phyloP scores from a whole-genome alignment of 495 filamentous ascomycete species.

The Aspergillus ostianus region DNA sequence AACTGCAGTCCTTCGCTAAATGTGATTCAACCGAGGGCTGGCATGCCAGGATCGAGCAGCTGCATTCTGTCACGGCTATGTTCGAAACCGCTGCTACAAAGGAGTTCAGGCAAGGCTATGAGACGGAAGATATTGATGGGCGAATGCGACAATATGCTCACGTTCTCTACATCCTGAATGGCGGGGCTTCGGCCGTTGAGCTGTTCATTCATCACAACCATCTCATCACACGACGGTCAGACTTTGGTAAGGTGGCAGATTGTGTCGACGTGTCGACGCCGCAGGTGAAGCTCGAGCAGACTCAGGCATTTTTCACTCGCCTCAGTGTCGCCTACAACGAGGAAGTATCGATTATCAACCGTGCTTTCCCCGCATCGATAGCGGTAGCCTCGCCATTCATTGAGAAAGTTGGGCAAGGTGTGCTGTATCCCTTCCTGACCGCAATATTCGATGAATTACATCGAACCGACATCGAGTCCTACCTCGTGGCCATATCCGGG shows the following conservation, averaged over 20 bases:
- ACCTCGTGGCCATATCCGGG: conserved; percentile 81
- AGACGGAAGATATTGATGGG: conserved; percentile 85
- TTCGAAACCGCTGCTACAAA: conserved; percentile 88
- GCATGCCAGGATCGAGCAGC: conserved; percentile 62
- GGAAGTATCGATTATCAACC: conserved; percentile 77
- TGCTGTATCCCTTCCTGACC: conserved; percentile 83
- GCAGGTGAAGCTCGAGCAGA: conserved; percentile 69
- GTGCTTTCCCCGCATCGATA: conserved; percentile 76
- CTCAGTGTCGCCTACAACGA: conserved; percentile 76
- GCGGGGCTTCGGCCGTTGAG: conserved; percentile 73
- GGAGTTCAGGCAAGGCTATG: conserved; percentile 90
- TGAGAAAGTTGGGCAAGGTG: conserved; percentile 77
- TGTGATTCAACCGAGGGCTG: conserved; percentile 79
- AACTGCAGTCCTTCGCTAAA: conserved; percentile 72
- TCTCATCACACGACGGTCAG: conserved; percentile 68
- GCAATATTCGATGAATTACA: conserved; percentile 89
- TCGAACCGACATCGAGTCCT: conserved; percentile 68
- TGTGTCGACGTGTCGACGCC: conserved; percentile 67
- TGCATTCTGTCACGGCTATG: conserved; percentile 71
- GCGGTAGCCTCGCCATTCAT: conserved; percentile 75
- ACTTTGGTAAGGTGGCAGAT: conserved; percentile 74
- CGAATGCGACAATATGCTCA: conserved; percentile 86
- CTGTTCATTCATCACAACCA: conserved; percentile 86
- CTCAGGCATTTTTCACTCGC: conserved; percentile 74
- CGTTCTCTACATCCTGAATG: conserved; percentile 79